These are phyloP conservation scores for Blastobotrys terrestris DNA, from an alignment of 805 yeast species.

Conservation along the genomic window DNA sequence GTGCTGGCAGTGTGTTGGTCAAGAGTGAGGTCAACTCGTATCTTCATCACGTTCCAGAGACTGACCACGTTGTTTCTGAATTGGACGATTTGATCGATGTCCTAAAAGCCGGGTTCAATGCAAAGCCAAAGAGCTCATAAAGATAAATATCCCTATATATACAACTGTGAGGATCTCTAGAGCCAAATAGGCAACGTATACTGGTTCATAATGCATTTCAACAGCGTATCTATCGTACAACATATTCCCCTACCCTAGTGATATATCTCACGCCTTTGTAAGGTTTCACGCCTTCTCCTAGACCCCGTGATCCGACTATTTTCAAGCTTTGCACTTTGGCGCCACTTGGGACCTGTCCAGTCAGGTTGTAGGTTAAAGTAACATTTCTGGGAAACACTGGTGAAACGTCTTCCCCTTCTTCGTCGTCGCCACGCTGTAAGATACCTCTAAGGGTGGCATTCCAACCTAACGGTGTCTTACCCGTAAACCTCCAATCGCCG, in stretches of 20 bases:
- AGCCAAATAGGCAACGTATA: too few relatives aligned
- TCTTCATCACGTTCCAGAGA: constrained; percentile 34
- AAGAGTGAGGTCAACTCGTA: constrained; percentile 46
- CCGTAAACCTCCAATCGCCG: constrained; percentile 67
- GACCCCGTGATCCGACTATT: constrained; percentile 50
- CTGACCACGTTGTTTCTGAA: constrained; percentile 33
- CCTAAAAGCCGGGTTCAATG: constrained; percentile 33
- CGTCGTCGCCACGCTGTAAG: constrained; percentile 29
- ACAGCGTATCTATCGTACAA: constrained; percentile 37
- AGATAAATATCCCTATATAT: not conserved
- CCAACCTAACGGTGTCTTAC: constrained; percentile 53
- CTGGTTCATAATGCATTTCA: too few relatives aligned
- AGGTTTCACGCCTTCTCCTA: constrained; percentile 60
- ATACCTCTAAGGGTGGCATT: constrained; percentile 63
- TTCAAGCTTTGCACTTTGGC: constrained; percentile 60
- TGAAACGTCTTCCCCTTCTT: constrained; percentile 21
- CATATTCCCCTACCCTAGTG: constrained; percentile 55
- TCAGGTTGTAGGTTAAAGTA: constrained; percentile 47
- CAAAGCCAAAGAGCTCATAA: constrained; percentile 5
- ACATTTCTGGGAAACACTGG: constrained; percentile 39
- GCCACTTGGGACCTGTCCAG: constrained; percentile 74
- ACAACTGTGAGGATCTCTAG: not conserved
- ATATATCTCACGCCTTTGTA: constrained; percentile 87
- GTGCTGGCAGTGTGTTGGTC: constrained; percentile 50
- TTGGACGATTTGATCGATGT: constrained; percentile 35